Conservation (phyloP, 1,284 basidiomycete species). For the Amylostereum chailletii region DNA sequence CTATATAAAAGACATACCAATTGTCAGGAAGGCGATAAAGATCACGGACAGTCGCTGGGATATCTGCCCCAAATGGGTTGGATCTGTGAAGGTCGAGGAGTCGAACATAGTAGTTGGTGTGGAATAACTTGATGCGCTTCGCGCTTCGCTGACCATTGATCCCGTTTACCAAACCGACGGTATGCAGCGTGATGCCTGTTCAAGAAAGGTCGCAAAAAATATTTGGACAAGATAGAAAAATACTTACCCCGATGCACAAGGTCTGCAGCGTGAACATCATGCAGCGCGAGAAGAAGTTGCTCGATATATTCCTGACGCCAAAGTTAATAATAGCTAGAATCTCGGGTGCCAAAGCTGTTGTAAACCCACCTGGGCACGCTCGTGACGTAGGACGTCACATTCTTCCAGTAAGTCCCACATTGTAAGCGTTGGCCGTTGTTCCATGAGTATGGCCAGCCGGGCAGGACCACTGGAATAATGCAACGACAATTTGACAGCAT, state of each 20-base stretch:
- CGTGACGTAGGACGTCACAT: conserved; percentile 55
- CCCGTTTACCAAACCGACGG: conserved; percentile 48
- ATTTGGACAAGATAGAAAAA: not conserved
- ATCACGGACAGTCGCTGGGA: conserved; percentile 26
- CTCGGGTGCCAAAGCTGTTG: not conserved
- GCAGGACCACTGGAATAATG: conserved; percentile 40
- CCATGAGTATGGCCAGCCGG: conserved; percentile 53
- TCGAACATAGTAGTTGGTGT: conserved; percentile 52
- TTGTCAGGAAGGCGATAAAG: conserved; percentile 44
- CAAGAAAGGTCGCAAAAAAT: conserved; percentile 2
- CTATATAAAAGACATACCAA: conserved; percentile 34
- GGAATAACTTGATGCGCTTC: conserved; percentile 59
- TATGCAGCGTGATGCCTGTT: conserved; percentile 44
- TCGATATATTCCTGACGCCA: conserved; percentile 55
- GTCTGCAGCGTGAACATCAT: conserved; percentile 50
- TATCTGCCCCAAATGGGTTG: conserved; percentile 50
- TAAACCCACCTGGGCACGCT: conserved; percentile 46
- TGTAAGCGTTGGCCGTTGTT: conserved; percentile 55
- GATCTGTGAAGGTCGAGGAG: conserved; percentile 67
- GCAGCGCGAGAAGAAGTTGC: conserved; percentile 61
- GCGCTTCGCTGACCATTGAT: conserved; percentile 33
- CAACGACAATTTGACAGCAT: conserved; percentile 54
- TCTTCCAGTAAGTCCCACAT: conserved; percentile 64
- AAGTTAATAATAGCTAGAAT: conserved; percentile 1
- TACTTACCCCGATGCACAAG: conserved; percentile 57